Base-by-base conservation (phyloP, 768 basidiomycete genomes). In the Boletus rubropictus region DNA sequence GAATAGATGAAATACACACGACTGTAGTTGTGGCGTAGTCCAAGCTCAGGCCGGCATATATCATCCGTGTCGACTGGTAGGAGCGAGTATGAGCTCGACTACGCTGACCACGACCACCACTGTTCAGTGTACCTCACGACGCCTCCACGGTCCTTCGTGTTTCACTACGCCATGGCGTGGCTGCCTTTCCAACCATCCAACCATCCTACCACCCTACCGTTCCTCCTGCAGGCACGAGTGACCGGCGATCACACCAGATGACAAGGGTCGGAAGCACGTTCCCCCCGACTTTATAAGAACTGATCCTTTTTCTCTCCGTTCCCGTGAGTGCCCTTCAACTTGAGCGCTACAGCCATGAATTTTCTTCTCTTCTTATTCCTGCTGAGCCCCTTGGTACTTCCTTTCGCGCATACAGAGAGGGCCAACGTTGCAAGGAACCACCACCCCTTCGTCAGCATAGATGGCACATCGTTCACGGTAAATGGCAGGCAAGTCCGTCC, bases 401-500 rank as follows among this genome's bases (percentile, higher is more conserved):
- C 47, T 50, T 64, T 70, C 7, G 52, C 60, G 5, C 56, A 54
- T 31, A 64, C 73, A 14, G 67, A 70, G 14, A 63, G 54, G 41
- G 70, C 67, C 2, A n/a, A 51, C 24, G 47, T 51, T 35, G 63
- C 55, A 51, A 68, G 70, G 51, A 49, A 54, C 32, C 25, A 61
- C 15, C 63, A 66, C 24, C 61, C 66, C 2, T 84, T 81, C 54
- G 71, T 84, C 10, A 61, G 69, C 33, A 68, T 68, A 4, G 54
- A 69, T 29, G 70, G 72, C 48, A 58, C 67, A n/a, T 68, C 73
- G 25, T 81, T 84, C 54, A 53, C 62, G 18, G 70, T 79, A 36
- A 81, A 83, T 47, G 80, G 80, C 57, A 77, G 71, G 82, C 75
- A 12, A 35, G 34, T 35, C 48, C 34, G 62, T 31, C 6, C 1